Base-by-base conservation (phyloP, 1,284 basidiomycete genomes). In the Caloboletus firmus region DNA sequence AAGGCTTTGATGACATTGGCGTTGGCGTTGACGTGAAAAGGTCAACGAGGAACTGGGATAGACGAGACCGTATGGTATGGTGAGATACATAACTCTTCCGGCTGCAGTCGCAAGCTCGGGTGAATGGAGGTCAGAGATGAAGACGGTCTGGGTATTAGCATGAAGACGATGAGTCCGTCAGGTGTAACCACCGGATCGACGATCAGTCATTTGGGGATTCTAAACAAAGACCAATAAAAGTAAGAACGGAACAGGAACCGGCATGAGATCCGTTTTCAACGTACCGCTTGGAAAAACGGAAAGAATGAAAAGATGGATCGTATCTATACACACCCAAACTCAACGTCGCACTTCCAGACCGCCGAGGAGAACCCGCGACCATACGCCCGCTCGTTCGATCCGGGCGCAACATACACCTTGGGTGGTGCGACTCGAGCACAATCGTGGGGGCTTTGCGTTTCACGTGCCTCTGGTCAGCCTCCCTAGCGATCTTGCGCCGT, bases 1-100 rank as follows among this genome's bases (percentile, higher is more conserved):
- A 18, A 20, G 17, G 31, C 13, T 4, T 17, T n/a, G n/a, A n/a
- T n/a, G n/a, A n/a, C n/a, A n/a, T n/a, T n/a, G n/a, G n/a, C 22
- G 17, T 40, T 32, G 28, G 11, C 9, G 35, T 48, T 17, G 46
- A 22, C 1, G n/a, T 26, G 69, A 61, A 60, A 61, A 4, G 2
- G 50, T 44, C 1, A 39, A 18, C 1, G 24, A 9, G 0, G 37
- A n/a, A 9, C 32, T 59, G 4, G 62, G 85, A 75, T 15, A 81
- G 69, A 79, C 77, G 18, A 95, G 71, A 53, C 85, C 85, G 0
- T 90, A 87, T 0, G 93, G 91, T 6, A 89, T 89, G 0, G 88
- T 81, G 5, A 85, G 77, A 64, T 93, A 91, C 32, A 76, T 59
- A 54, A 95, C 81, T 8, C 74, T 74, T 1, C 81, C 80, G 31